phyloP scores from a whole-genome alignment of 73 alveolate species.

The Blepharisma stoltei region DNA sequence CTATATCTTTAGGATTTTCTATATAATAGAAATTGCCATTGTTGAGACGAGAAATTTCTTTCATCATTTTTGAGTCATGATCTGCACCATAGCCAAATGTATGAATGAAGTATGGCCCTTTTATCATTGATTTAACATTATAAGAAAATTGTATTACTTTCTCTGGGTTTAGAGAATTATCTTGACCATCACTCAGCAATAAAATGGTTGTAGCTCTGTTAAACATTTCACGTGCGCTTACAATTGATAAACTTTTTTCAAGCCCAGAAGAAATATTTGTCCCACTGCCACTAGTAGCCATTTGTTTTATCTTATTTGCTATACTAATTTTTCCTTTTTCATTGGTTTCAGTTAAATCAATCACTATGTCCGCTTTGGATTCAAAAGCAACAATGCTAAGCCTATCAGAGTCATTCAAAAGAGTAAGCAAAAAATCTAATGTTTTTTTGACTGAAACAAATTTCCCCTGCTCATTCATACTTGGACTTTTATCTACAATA shows the following conservation, averaged over 20 bases:
- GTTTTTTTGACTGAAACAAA: slow-evolving; percentile 49
- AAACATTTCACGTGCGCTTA: slow-evolving; percentile 36
- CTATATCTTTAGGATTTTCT: slow-evolving; percentile 32
- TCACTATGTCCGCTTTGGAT: slow-evolving; percentile 37
- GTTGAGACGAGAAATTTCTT: slow-evolving; percentile 31
- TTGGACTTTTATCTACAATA: slow-evolving; percentile 61
- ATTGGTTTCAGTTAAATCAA: slow-evolving; percentile 44
- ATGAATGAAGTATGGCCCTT: slow-evolving; percentile 24
- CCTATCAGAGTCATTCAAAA: slow-evolving; percentile 60
- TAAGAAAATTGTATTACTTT: neutral
- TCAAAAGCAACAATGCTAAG: slow-evolving; percentile 50
- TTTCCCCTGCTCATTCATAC: slow-evolving; percentile 61
- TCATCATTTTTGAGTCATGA: slow-evolving; percentile 26
- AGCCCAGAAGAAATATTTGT: slow-evolving; percentile 61
- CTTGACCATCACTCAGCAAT: slow-evolving; percentile 76
- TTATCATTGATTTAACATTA: neutral
- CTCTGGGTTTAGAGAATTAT: slow-evolving; percentile 25
- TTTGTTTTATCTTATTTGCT: slow-evolving; percentile 28
- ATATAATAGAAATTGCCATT: slow-evolving; percentile 29
- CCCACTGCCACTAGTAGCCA: slow-evolving; percentile 63
- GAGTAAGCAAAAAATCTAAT: slow-evolving; percentile 39
- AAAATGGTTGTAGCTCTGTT: slow-evolving; percentile 52
- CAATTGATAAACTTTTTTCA: slow-evolving; percentile 53
- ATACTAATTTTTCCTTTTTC: slow-evolving; percentile 40
- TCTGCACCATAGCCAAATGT: slow-evolving; percentile 29